phyloP scores from a whole-genome alignment of 192 early-diverging fungal species.

The Geranomyces variabilis region DNA sequence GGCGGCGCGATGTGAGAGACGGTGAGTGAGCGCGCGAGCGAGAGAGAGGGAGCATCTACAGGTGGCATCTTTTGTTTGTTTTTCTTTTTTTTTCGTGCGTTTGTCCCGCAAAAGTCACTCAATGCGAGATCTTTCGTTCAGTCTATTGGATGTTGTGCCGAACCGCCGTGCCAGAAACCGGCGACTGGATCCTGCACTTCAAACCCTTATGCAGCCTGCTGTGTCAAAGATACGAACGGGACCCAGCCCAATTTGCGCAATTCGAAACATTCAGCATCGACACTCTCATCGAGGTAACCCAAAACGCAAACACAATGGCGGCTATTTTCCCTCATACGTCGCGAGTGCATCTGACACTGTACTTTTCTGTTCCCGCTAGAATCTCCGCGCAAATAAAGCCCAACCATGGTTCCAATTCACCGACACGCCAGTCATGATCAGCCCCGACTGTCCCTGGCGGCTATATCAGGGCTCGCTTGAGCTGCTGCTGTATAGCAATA shows the following conservation, averaged over 20 bases:
- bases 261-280: constrained; percentile 3
- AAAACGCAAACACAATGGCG: background rate
- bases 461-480: constrained; percentile 15
- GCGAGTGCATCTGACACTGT: no score
- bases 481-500: constrained; percentile 20
- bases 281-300: background rate
- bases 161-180: background rate
- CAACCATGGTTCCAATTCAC: background rate
- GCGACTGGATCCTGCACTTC: constrained; percentile 18
- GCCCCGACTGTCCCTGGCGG: constrained; percentile 9
- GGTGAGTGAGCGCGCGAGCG: background rate
- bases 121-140: background rate
- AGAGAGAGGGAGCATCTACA: background rate
- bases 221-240: constrained; percentile 9
- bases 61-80: background rate
- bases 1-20: background rate
- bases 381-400: background rate
- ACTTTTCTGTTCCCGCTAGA: background rate
- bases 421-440: constrained; percentile 4
- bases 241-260: constrained; percentile 4
- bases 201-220: background rate
- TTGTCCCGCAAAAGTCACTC: background rate
- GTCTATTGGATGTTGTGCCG: background rate
- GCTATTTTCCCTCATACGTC: no score
- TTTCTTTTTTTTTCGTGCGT: background rate